A percentile compares a stretch with the other conserved stretches of the same genome.
These are phyloP conservation scores for Areca catechu DNA, from an alignment of 176 grass and related monocot genomes.

Conservation along the genomic window DNA sequence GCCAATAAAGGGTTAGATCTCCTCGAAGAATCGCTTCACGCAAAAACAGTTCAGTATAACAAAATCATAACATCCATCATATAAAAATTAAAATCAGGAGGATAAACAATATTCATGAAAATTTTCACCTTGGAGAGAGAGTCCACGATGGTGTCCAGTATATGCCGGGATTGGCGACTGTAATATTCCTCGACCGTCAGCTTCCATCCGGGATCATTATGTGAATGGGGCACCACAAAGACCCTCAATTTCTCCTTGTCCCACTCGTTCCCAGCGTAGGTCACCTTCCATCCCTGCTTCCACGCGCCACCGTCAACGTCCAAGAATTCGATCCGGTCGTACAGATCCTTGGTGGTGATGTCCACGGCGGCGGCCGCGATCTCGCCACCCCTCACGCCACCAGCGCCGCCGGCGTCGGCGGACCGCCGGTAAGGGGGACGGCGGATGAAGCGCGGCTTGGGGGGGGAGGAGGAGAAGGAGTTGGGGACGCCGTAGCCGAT, in stretches of 20 bases:
- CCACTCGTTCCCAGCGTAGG: constrained; percentile 77
- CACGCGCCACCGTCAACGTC: constrained; percentile 87
- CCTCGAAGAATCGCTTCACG: too few relatives aligned
- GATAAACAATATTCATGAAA: too few relatives aligned
- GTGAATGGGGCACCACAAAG: constrained; percentile 93
- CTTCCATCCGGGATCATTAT: constrained; percentile 94
- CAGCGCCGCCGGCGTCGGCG: constrained; percentile 9
- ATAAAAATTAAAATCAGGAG: neutral
- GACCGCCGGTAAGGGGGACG: constrained; percentile 20
- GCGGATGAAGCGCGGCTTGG: constrained; percentile 35
- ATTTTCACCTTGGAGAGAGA: constrained; percentile 66
- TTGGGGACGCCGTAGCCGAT: constrained; percentile 61
- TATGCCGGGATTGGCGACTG: constrained; percentile 63
- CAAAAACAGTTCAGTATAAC: too few relatives aligned
- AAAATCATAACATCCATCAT: neutral
- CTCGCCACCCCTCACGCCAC: neutral
- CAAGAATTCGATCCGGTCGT: constrained; percentile 82
- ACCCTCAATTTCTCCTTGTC: constrained; percentile 86
- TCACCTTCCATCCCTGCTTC: constrained; percentile 95
- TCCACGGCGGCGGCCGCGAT: constrained; percentile 49
- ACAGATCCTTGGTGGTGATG: constrained; percentile 84
- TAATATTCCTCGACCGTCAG: constrained; percentile 97
- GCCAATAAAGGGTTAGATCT: too few relatives aligned
- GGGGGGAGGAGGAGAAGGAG: constrained; percentile 30
- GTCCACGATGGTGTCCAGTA: constrained; percentile 83